These are phyloP conservation scores for Kalanchoe fedtschenkoi DNA, from an alignment of 164 flowering plant species.

Conservation along the genomic window DNA sequence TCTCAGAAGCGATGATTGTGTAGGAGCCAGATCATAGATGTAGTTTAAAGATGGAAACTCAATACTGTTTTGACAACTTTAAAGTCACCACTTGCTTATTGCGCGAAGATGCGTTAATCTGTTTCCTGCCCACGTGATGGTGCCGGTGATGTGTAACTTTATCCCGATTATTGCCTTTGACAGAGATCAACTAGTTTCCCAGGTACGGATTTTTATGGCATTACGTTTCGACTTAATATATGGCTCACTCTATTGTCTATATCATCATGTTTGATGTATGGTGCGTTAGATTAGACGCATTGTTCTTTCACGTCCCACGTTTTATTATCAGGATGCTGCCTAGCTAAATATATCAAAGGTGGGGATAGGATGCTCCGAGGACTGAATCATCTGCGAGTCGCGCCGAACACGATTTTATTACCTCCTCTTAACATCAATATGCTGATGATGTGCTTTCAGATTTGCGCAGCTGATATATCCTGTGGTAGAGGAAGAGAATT, in stretches of 20 bases:
- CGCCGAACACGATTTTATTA: neutral
- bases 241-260: neutral
- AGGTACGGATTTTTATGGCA: neutral
- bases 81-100: neutral
- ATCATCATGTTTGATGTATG: neutral
- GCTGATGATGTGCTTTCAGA: conserved; percentile 1
- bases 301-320: conserved; percentile 19
- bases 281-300: conserved; percentile 21
- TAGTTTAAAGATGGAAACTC: neutral
- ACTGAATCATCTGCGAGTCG: neutral
- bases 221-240: neutral
- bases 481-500: neutral
- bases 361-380: conserved; percentile 26
- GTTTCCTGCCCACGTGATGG: conserved; percentile 1
- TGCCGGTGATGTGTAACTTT: neutral
- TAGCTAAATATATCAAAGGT: conserved; percentile 5
- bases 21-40: neutral
- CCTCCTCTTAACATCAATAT: conserved; percentile 13
- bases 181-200: neutral
- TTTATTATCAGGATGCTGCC: conserved; percentile 8
- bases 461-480: neutral
- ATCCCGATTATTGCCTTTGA: neutral
- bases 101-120: neutral
- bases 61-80: neutral
- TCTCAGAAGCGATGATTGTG: neutral